Base-by-base conservation (phyloP, 1,139 yeast species). In the Hanseniaspora sp. region DNA sequence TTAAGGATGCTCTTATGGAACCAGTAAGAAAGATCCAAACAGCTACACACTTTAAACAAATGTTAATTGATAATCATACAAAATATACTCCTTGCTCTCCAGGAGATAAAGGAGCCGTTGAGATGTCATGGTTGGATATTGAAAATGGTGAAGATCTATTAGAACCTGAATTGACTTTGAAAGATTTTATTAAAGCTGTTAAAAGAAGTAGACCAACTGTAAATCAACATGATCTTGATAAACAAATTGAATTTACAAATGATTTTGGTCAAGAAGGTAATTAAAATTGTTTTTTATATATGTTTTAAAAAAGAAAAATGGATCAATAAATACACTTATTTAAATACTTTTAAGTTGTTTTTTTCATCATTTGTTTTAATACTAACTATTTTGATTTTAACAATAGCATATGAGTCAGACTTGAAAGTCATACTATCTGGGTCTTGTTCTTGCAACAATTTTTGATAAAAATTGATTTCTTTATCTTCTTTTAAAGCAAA, bases 251-350 rank as follows among this genome's bases (percentile, higher is more conserved):
- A 60, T 94, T 94, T 66, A 94, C 99, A 0, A 77, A 77, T 48
- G 98, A 94, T 69, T 94, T 92, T 68, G 98, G 98, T 52, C 96
- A 90, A 65, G 98, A 92, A 69, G 98, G 98, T 55, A 86, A 86
- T 66, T 87, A 64, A 35, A 23, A 23, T 23, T 23, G 23, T 23
- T 23, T 3, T 23, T 3, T 23, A 23, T 23, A 3, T 23, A 3
- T 23, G 2, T 23, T 23, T 23, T 3, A 23, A 23, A 23, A 23
- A 23, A 23, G 23, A 23, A 23, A 23, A 3, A 23, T 23, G 23
- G 23, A 23, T 23, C 4, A 23, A 23, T 23, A 23, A 23, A 33
- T 18, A 33, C 7, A 33, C 4, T 33, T 37, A 40, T 29, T 45
- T 46, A 31, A 54, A 43, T 11, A 51, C 77, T 58, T 60, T 61